Evolutionary conservation across 1,284 basidiomycete species (phyloP), one percentile per base, ranked within the genome.

Genomic region (Heterobasidion irregulare): DNA sequence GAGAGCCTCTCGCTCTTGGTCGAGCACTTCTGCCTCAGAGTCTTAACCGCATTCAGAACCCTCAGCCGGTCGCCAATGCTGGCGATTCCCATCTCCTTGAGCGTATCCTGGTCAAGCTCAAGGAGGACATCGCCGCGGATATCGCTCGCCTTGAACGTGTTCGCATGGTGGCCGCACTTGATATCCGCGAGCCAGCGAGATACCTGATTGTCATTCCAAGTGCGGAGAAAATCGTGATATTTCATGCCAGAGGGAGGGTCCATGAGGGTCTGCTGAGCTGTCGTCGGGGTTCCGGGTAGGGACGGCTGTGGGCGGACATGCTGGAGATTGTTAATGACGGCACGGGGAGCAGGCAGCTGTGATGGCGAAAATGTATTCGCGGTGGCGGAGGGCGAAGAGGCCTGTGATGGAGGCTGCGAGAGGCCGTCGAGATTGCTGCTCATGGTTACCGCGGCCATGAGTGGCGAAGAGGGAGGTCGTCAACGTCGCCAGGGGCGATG

Each of bases 51-150:
- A 55, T 84, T 88, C 15, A 92, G 66, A 53, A 98, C 87, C 65
- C 92, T 82, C 15, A 97, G 83, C 52, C 93, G 75, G 68, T 98
- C 94, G 6, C 95, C 95, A 46, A 98, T 86, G 68, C 88, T 93
- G 48, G 75, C 66, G 34, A 98, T 82, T 34, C 89, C 89, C 81
- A 97, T 90, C 71, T 97, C 94, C 68, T 87, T 92, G 48, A 98
- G 71, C 2, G 84, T 88, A 5, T 75, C 70, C 70, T 93, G 89
- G 65, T 97, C 94, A 43, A 98, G 73, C 63, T 98, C 94, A 52
- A 97, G 77, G 7, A 98, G 70, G 41, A 97, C 84, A 65, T 90
- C 86, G 8, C 94, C 93, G 47, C 91, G 75, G 61, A 98, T 94
- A 66, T 97, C 93, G 72, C 94, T 90, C 5, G 77, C 75, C 52